Percentiles rank a stretch among this genome's conserved stretches.
phyloP scores from a whole-genome alignment of 768 basidiomycete genomes.

The Rhodotorula taiwanensis region DNA sequence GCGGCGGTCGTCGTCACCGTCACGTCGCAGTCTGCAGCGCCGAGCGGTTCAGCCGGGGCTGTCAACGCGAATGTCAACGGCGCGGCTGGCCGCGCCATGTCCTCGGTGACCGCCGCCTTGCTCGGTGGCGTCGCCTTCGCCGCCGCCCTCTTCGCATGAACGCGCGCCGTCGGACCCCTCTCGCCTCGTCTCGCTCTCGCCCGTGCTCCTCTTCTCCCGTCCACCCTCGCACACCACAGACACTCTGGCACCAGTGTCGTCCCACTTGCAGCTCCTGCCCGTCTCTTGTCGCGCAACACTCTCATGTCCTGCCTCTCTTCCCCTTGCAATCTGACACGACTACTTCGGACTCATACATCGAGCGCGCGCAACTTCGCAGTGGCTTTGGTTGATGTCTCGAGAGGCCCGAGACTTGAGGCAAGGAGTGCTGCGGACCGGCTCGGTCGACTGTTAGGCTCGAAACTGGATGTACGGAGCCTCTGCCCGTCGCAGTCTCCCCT shows the following conservation, averaged over 20 bases:
- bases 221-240: neutral
- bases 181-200: neutral
- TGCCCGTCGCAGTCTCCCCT: too few species aligned
- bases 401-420: too few species aligned
- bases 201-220: neutral
- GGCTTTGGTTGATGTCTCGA: too few species aligned
- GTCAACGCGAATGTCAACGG: neutral
- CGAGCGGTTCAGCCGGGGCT: neutral
- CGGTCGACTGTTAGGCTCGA: too few species aligned
- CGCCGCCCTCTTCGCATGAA: neutral
- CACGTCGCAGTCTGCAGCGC: neutral
- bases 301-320: neutral
- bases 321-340: neutral
- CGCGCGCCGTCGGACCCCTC: neutral
- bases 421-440: too few species aligned
- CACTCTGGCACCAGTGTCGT: neutral
- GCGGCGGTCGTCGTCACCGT: neutral
- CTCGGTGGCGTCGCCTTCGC: too few species aligned
- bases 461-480: too few species aligned
- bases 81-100: neutral
- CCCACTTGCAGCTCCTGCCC: neutral
- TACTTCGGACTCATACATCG: too few species aligned
- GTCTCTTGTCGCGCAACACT: neutral
- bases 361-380: too few species aligned
- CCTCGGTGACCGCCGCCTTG: too few species aligned